Evolutionary conservation across 176 grass and related monocot species (phyloP), one percentile per base, ranked within the genome.

Genomic region (Thinopyrum elongatum): DNA sequence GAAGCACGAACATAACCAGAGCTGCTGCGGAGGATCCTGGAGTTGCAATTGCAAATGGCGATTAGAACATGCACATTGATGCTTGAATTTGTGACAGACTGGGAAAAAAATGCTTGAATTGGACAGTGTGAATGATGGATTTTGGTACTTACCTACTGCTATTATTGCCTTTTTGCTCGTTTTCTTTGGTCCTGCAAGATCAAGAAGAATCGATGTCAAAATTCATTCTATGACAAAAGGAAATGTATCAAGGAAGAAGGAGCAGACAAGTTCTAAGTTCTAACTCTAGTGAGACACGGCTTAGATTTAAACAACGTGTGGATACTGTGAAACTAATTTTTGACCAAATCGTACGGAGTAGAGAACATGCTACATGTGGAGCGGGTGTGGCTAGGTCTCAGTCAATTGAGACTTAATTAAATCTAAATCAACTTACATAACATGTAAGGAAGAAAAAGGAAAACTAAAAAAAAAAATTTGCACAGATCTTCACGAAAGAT

Each of bases 11-110:
- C 8, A 89, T 14, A 41, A 80, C 68, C 1, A 79, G 44, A 8
- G 86, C 62, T 61, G 35, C 75, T 15, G 46, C 3, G 60, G 82
- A 80, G 42, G 1, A 21, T n/a, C 58, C 90, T 95, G 78, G 23
- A 77, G 53, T 65, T 73, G 82, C 22, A 81, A 4, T 65, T 73
- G 73, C 22, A 81, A 23, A 35, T 13, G 49, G 1, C 8, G 57
- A 22, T 34, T 16, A 30, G 15, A 55, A 16, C 23, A 14, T 28
- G 35, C 1, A 8, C 0, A 75, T 78, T 6, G 15, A 21, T 30
- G 64, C 23, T 46, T 11, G 41, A 30, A 74, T 21, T 41, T 46
- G 28, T 22, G 51, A 21, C 1, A 67, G 10, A 51, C 9, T 0
- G 57, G 10, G 59, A 2, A 15, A 10, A 10, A 46, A 68, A 41